Percentiles rank a stretch among this genome's conserved stretches.
phyloP scores from a whole-genome alignment of 352 stramenopile species.

The Phytopythium sindhum region DNA sequence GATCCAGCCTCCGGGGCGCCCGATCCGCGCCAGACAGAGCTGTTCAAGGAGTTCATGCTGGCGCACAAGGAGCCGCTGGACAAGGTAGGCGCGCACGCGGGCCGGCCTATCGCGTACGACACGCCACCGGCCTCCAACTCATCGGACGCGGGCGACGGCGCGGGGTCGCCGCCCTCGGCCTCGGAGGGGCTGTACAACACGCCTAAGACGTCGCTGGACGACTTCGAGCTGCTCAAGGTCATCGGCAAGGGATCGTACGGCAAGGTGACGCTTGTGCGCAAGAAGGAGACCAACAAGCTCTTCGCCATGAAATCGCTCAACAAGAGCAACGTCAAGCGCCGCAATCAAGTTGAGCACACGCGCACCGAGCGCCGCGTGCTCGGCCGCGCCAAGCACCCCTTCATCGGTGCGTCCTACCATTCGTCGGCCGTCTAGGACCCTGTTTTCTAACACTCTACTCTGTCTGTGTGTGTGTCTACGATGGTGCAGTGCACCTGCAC shows the following conservation, averaged over 20 bases:
- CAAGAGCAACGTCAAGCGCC: constrained; percentile 87
- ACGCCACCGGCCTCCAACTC: constrained; percentile 28
- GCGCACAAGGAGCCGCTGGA: constrained; percentile 78
- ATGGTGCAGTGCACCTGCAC: constrained; percentile 73
- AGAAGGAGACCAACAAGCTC: constrained; percentile 70
- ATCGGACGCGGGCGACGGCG: constrained; percentile 26
- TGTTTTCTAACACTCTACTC: too few species aligned
- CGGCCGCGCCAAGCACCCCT: constrained; percentile 86
- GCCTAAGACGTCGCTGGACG: constrained; percentile 86
- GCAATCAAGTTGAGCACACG: constrained; percentile 85
- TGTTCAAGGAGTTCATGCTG: constrained; percentile 80
- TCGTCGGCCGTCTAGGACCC: too few species aligned
- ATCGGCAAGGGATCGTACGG: constrained; percentile 92
- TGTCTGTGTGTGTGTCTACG: constrained; percentile 4
- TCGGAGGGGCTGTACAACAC: constrained; percentile 70
- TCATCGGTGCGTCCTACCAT: constrained; percentile 62
- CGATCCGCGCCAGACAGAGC: constrained; percentile 70
- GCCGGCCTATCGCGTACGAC: constrained; percentile 35
- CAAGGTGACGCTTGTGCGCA: constrained; percentile 88
- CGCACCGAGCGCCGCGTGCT: constrained; percentile 83
- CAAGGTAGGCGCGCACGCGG: constrained; percentile 34
- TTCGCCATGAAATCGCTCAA: constrained; percentile 90
- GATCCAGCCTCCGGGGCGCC: constrained; percentile 51
- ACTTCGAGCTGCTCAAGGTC: constrained; percentile 92
- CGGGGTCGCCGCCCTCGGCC: constrained; percentile 19